Conservation (phyloP, 148 eudicot species). For the Limonium bicolor region DNA sequence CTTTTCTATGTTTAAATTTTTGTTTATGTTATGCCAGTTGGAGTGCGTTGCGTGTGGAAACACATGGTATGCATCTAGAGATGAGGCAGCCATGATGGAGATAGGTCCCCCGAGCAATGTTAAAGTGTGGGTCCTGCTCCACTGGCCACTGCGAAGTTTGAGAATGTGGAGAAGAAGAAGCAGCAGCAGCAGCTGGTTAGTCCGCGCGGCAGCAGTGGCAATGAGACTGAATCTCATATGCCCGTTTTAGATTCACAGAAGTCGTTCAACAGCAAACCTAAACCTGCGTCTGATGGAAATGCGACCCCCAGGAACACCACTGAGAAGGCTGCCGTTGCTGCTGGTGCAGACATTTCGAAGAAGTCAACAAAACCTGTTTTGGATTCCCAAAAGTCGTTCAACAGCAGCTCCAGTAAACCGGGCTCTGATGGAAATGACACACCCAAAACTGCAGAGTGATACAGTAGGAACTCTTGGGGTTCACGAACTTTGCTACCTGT, state of each 20-base stretch:
- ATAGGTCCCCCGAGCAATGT: constrained; percentile 50
- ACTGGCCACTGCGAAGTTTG: constrained; percentile 83
- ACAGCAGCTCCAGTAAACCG: too few relatives aligned
- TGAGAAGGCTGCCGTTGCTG: too few relatives aligned
- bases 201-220: too few relatives aligned
- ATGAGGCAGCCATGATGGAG: constrained; percentile 60
- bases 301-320: too few relatives aligned
- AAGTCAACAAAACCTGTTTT: too few relatives aligned
- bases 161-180: constrained; percentile 58
- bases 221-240: constrained; percentile 37
- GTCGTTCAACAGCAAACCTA: constrained; percentile 47
- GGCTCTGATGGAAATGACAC: too few relatives aligned
- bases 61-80: constrained; percentile 77
- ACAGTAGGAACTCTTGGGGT: too few relatives aligned
- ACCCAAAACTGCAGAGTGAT: too few relatives aligned
- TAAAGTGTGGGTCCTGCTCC: constrained; percentile 64
- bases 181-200: constrained; percentile 52
- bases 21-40: constrained; percentile 25
- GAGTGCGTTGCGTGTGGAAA: constrained; percentile 74
- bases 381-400: too few relatives aligned
- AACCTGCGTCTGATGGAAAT: constrained; percentile 4
- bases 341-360: too few relatives aligned
- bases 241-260: constrained; percentile 47
- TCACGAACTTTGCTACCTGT: too few relatives aligned
- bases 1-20: too few relatives aligned